A percentile compares a stretch with the other conserved stretches of the same genome.
These are phyloP conservation scores for Fusarium bactridioides DNA, from an alignment of 2,329 filamentous ascomycete genomes.

Conservation along the genomic window DNA sequence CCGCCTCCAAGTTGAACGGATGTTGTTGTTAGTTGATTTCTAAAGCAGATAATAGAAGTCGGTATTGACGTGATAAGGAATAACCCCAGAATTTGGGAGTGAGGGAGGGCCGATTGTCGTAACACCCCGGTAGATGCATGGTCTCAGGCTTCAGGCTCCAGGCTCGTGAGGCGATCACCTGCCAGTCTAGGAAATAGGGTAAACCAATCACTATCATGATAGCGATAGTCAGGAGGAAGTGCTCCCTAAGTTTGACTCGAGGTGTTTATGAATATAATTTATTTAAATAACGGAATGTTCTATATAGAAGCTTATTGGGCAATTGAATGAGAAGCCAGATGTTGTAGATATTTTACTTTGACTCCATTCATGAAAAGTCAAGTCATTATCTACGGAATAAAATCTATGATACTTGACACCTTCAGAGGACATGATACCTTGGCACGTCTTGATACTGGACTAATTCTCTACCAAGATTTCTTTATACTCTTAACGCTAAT, in stretches of 20 bases:
- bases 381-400: too few relatives aligned
- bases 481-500: neutral
- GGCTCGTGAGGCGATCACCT: conserved; percentile 40
- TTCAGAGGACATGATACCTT: neutral
- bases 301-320: neutral
- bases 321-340: neutral
- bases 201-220: conserved; percentile 31
- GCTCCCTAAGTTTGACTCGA: neutral
- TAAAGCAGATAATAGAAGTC: conserved; percentile 7
- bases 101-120: conserved; percentile 14
- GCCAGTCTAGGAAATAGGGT: conserved; percentile 20
- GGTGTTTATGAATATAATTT: neutral
- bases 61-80: conserved; percentile 34
- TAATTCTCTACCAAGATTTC: too few relatives aligned
- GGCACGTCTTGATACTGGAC: neutral
- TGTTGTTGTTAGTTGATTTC: neutral
- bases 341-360: neutral
- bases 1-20: neutral
- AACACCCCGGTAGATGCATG: conserved; percentile 38
- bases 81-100: neutral
- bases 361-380: too few relatives aligned
- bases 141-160: conserved; percentile 19
- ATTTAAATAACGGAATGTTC: neutral
- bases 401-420: too few relatives aligned
- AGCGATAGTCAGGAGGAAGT: neutral